Base-by-base conservation (phyloP, 1,284 basidiomycete species). In the Cryptococcus sp. region DNA sequence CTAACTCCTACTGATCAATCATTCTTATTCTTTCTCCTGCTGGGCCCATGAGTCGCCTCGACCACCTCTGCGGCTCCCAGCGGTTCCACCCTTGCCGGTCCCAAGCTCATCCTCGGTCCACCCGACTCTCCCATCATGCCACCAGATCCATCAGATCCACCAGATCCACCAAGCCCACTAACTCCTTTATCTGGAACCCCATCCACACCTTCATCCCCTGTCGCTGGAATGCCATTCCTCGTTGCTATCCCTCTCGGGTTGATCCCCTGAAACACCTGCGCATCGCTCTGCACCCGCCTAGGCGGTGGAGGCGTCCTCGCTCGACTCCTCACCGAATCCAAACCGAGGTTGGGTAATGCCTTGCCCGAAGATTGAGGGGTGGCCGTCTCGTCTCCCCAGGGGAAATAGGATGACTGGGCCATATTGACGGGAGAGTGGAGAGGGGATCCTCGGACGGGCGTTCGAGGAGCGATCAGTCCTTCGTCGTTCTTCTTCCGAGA, bases 401-500 rank as follows among this genome's bases (percentile, higher is more conserved):
- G 65, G 52, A 63, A 63, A 40, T 67, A 67, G 7, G 33, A 42
- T 31, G 9, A 7, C 22, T 47, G 45, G 11, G 31, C 42, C 59
- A 63, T 62, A 4, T 40, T 12, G 5, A 63, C 59, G 2, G 64
- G 66, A 11, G 64, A 58, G 25, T 63, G 66, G 1, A 70, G 31
- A 3, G 70, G 67, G 10, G 58, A 63, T 4, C 57, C 59, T 9
- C 64, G 52, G 38, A 67, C 54, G 11, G 72, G 72, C 19, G 74
- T 77, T 19, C 78, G 78, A 23, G 82, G 79, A 0, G 80, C 78
- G 45, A 85, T 79, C 39, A 85, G 69, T n/a, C 82, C 83, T 60
- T 82, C 79, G 21, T 78, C 71, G 18, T 64, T 60, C 7, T 56
- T 52, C 16, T 58, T 51, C 6, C 53, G 18, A 18, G 45, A 40